phyloP scores from a whole-genome alignment of 768 basidiomycete genomes.

The Crassisporium funariophilum region DNA sequence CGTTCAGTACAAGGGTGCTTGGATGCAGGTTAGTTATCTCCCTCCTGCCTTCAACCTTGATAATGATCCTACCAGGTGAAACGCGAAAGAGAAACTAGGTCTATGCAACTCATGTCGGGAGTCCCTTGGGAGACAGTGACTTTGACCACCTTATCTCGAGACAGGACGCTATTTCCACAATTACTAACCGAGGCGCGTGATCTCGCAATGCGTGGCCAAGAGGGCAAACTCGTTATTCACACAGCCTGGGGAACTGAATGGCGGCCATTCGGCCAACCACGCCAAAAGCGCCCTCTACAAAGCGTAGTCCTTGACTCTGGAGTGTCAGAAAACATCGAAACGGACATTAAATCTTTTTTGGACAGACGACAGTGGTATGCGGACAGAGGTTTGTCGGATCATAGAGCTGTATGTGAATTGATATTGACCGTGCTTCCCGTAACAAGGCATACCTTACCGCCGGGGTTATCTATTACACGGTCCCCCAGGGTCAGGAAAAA shows the following conservation, averaged over 20 bases:
- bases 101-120: constrained; percentile 89
- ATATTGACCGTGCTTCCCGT: constrained; percentile 9
- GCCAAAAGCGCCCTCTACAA: constrained; percentile 79
- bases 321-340: constrained; percentile 81
- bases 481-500: constrained; percentile 97
- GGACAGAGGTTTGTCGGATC: constrained; percentile 71
- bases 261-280: constrained; percentile 92
- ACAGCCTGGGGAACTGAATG: constrained; percentile 98
- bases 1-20: constrained; percentile 86
- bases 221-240: constrained; percentile 94
- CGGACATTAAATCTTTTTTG: constrained; percentile 82
- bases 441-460: constrained; percentile 96
- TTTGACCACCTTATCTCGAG: constrained; percentile 88
- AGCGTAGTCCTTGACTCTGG: constrained; percentile 89
- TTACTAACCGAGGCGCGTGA: constrained; percentile 89
- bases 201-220: constrained; percentile 80
- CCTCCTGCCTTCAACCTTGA: neutral
- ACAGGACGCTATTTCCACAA: constrained; percentile 76
- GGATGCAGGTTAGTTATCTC: constrained; percentile 82
- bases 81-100: constrained; percentile 90
- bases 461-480: constrained; percentile 94
- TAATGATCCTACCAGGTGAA: constrained; percentile 63
- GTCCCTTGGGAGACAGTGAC: constrained; percentile 97
- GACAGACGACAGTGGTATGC: constrained; percentile 91
- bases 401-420: neutral